phyloP scores from a whole-genome alignment of 345 rosid species.

The Noccaea caerulescens region DNA sequence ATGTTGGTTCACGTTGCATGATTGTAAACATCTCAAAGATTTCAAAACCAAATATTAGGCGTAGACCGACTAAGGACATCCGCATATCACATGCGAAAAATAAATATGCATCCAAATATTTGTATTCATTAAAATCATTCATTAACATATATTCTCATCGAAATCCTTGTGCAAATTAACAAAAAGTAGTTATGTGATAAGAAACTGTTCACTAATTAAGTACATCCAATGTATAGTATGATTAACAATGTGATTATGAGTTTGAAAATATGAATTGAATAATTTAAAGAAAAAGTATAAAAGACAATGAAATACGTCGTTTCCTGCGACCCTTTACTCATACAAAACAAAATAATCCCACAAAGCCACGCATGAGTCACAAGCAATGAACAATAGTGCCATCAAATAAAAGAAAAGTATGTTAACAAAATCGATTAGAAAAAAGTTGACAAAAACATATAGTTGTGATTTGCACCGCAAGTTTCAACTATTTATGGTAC shows the following conservation, averaged over 20 bases:
- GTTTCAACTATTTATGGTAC: constrained; percentile 34
- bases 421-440: constrained; percentile 1
- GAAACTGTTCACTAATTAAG: not conserved
- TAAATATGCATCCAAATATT: not conserved
- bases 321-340: constrained; percentile 30
- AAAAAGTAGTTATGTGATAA: not conserved
- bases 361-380: constrained; percentile 39
- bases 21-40: constrained; percentile 18
- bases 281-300: constrained; percentile 25
- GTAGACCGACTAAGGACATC: constrained; percentile 19
- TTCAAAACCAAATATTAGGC: constrained; percentile 33
- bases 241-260: constrained; percentile 20
- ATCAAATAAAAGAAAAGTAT: constrained; percentile 11
- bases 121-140: not conserved
- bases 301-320: constrained; percentile 35
- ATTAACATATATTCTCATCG: not conserved
- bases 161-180: not conserved
- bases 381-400: constrained; percentile 31
- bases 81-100: constrained; percentile 19
- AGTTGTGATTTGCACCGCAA: constrained; percentile 33
- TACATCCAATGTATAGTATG: not conserved
- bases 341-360: constrained; percentile 23
- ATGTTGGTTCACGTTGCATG: constrained; percentile 33
- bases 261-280: constrained; percentile 4
- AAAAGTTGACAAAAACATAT: constrained; percentile 27